Evolutionary conservation across 306 rosid genomes (phyloP), one percentile per base, ranked within the genome.

Genomic region (Sphenostylis stenocarpa): DNA sequence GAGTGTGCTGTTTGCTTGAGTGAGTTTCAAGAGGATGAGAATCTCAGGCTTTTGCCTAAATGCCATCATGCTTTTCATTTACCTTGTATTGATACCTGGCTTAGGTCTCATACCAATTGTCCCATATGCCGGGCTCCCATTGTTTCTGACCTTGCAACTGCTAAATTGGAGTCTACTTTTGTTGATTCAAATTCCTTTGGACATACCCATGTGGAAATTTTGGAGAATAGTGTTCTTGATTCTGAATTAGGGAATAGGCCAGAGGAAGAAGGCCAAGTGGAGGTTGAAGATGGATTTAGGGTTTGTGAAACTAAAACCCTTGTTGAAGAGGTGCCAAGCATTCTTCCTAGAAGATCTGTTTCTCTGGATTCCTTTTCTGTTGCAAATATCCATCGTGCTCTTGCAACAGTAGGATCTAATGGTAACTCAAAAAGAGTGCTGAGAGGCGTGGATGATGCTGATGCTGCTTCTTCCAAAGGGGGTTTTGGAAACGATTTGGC

Each of bases 31-130:
- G 94, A 93, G 14, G 91, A 87, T 34, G 97, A 93, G 56, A 84
- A 17, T 66, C 73, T 93, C 13, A 83, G 98, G n/a, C 90, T 93
- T 4, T 72, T 93, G 85, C 98, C 98, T 0, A 91, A 91, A 82
- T 93, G 98, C 71, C 76, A 81, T 60, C 98, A 93, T 76, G 98
- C 98, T 77, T 93, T 93, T 82, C 98, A 93, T 78, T 38, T 87
- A 9, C 88, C 85, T 33, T 93, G 98, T 75, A 91, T 93, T 72
- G 98, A 93, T 67, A 93, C 97, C 0, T 93, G 98, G 98, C 97
- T 93, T 31, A 49, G 83, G n/a, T 91, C 98, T 0, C 98, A 93
- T 66, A 93, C 96, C 20, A 93, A 86, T 24, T 93, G 98, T 48
- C 98, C 98, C 43, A 67, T 87, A 88, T 93, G 98, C 53, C 90